Evolutionary conservation across 208 protist genomes (phyloP), one percentile per base, ranked within the genome.

Genomic region (Trypanosoma scelopori): DNA sequence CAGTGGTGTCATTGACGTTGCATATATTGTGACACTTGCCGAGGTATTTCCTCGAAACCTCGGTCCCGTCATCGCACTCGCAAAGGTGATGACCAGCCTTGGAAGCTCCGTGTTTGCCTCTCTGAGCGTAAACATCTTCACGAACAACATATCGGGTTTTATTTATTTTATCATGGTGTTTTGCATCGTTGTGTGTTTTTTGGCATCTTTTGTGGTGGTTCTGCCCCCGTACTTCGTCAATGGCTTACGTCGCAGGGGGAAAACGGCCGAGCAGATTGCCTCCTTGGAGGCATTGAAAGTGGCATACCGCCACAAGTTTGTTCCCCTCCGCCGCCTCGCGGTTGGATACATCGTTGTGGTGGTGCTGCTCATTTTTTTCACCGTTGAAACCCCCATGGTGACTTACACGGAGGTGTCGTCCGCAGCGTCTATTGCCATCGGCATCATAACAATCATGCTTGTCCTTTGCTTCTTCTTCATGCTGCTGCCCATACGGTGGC

Each of bases 21-120:
- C 66, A 32, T 76, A 74, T n/a, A 65, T 82, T 6, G 82, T 85
- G 82, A 72, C 82, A 3, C 37, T 84, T 12, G 64, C 84, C 12
- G 68, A 63, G 43, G 85, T 53, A 65, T 88, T 88, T 48, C 79
- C 82, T 30, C 30, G 66, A 16, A 77, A 55, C 2, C 78, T 74
- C 16, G 79, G 79, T 5, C 65, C 65, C 25, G 68, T 76, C 15
- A 76, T 88, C 18, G 15, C 61, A 80, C 41, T 67, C 91, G 13
- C 71, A n/a, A 90, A 90, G 75, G 84, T 90, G 46, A 85, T 90
- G 84, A 82, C 84, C 3, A 70, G 80, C n/a, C 68, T 90, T 23
- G 84, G 84, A 53, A 79, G 79, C 74, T 86, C 84, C 11, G 63
- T 84, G 22, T 46, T 84, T n/a, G 60, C 84, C 1, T 65, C 69